These are phyloP conservation scores for Cryphonectria nitschkei DNA, from an alignment of 2,329 filamentous ascomycete genomes.

Conservation along the genomic window DNA sequence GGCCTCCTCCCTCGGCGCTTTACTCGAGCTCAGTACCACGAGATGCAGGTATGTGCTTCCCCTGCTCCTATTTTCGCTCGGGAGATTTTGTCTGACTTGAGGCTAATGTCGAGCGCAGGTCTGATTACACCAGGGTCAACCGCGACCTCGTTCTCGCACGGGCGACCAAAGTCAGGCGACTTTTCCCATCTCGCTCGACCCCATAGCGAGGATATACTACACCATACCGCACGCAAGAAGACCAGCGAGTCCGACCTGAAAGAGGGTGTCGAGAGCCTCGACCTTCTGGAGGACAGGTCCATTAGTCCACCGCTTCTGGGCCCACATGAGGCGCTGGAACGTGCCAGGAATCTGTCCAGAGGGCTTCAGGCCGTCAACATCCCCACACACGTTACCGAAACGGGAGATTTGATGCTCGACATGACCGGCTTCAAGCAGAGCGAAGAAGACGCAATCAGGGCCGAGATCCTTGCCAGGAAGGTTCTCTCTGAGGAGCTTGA, in stretches of 20 bases:
- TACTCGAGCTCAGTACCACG: conserved; percentile 39
- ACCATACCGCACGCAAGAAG: conserved; percentile 47
- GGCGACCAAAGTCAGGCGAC: conserved; percentile 54
- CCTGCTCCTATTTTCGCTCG: conserved; percentile 5
- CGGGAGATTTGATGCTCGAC: conserved; percentile 93
- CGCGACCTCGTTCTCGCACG: conserved; percentile 54
- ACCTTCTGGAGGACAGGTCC: conserved; percentile 59
- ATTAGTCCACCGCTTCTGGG: conserved; percentile 77
- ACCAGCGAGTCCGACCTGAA: conserved; percentile 42
- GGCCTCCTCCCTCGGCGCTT: conserved; percentile 52
- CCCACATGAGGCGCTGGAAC: conserved; percentile 75
- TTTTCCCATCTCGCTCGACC: conserved; percentile 53
- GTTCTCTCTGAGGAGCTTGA: conserved; percentile 91
- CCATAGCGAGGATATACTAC: conserved; percentile 60
- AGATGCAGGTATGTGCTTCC: conserved; percentile 39
- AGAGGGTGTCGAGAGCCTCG: conserved; percentile 42
- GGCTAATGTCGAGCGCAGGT: conserved; percentile 40
- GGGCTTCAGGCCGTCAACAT: conserved; percentile 91
- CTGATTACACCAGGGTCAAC: conserved; percentile 57
- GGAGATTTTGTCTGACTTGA: not conserved
- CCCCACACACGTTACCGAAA: conserved; percentile 87
- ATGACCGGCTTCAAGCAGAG: conserved; percentile 97
- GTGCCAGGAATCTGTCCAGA: conserved; percentile 82
- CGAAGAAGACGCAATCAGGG: conserved; percentile 87
- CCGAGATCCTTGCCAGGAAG: conserved; percentile 90